Evolutionary conservation across 2,329 filamentous ascomycete genomes (phyloP).

Genomic region (Neonectria magnoliae): DNA sequence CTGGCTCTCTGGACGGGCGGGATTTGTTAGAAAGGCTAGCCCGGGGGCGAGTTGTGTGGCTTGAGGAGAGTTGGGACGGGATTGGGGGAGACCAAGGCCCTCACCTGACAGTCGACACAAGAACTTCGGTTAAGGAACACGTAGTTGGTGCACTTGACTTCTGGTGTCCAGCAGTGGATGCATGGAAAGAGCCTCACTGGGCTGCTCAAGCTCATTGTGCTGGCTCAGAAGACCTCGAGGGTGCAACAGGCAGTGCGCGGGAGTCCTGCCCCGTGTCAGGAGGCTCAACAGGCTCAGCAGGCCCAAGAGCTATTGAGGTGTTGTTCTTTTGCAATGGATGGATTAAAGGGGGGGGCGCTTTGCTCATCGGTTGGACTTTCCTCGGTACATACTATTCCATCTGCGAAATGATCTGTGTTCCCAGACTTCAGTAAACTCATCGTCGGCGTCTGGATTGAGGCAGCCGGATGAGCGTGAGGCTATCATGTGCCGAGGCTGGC

Average conservation of each 20-base stretch:
- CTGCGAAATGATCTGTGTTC: conserved; percentile 7
- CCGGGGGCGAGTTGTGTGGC: neutral
- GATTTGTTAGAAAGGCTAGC: conserved; percentile 8
- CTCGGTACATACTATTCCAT: conserved; percentile 6
- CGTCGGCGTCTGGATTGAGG: neutral
- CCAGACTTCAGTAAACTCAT: conserved; percentile 5
- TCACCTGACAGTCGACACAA: conserved; percentile 40
- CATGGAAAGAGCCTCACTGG: conserved; percentile 35
- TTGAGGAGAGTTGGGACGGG: neutral
- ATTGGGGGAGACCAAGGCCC: neutral
- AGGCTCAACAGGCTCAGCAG: conserved; percentile 1
- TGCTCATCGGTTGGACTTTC: neutral
- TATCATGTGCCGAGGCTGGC: neutral
- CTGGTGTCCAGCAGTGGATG: conserved; percentile 36
- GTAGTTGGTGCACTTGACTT: conserved; percentile 39
- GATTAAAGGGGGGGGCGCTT: neutral
- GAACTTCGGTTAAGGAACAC: conserved; percentile 39
- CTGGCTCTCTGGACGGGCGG: conserved; percentile 25
- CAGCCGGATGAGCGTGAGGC: conserved; percentile 1
- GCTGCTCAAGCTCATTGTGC: conserved; percentile 32
- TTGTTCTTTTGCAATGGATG: conserved; percentile 14
- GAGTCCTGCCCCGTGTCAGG: conserved; percentile 7
- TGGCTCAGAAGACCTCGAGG: conserved; percentile 13
- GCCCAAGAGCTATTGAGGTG: conserved; percentile 1
- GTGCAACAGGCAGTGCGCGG: conserved; percentile 10